These are phyloP conservation scores for Cytospora mali DNA, from an alignment of 2,329 filamentous ascomycete genomes.

Conservation along the genomic window DNA sequence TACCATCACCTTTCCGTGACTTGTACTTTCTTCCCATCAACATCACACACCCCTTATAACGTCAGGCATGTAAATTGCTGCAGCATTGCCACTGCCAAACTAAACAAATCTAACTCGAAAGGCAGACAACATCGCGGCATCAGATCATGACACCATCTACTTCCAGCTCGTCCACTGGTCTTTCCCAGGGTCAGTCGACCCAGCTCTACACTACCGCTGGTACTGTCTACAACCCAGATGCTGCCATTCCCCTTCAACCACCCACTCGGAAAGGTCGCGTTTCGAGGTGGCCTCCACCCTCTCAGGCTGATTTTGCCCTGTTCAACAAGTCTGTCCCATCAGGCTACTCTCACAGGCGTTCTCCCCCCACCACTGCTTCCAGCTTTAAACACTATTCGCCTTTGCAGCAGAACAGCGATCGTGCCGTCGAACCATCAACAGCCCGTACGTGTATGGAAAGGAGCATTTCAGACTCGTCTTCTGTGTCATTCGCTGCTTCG, in stretches of 20 bases:
- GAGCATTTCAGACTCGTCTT: conserved; percentile 8
- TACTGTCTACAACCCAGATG: conserved; percentile 56
- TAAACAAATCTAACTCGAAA: not conserved
- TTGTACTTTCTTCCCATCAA: not conserved
- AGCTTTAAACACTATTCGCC: conserved; percentile 49
- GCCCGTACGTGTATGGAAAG: not conserved
- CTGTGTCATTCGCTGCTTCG: not conserved
- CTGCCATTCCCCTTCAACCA: conserved; percentile 51
- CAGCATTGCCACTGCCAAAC: not conserved
- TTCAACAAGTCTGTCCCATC: conserved; percentile 43
- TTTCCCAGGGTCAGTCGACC: conserved; percentile 19
- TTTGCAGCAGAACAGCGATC: conserved; percentile 57
- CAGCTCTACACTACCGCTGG: conserved; percentile 58
- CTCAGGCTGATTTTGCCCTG: conserved; percentile 38
- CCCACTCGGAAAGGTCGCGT: conserved; percentile 54
- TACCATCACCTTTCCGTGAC: not conserved
- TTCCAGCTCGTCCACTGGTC: conserved; percentile 23
- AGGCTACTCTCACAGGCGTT: conserved; percentile 39
- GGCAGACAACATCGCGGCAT: not conserved
- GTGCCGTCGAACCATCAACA: conserved; percentile 47
- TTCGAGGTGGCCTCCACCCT: conserved; percentile 43
- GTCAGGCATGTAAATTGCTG: conserved; percentile 15
- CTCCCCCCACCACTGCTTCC: conserved; percentile 32
- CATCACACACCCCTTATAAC: not conserved
- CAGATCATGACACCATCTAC: conserved; percentile 23